A percentile compares a stretch with the other conserved stretches of the same genome.
Evolutionary conservation across 345 rosid genomes (phyloP).

Genomic region (Eutrema heterophyllum): DNA sequence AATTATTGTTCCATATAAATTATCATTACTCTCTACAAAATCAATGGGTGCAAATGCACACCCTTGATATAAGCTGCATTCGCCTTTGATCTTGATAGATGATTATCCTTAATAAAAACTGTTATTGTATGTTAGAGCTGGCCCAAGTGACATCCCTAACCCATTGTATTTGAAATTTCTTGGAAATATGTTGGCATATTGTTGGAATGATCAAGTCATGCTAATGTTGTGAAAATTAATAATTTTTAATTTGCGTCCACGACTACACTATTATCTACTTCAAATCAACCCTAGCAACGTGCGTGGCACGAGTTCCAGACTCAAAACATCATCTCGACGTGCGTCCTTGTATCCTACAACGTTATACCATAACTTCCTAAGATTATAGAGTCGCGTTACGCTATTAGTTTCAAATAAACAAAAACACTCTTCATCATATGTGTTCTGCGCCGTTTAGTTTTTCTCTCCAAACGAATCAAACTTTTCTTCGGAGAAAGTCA

Average conservation of each 20-base stretch:
- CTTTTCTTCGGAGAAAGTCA: background rate
- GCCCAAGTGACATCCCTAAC: background rate
- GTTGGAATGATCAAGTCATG: constrained; percentile 26
- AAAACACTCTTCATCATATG: background rate
- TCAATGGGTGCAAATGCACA: no score
- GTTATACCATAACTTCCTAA: constrained; percentile 6
- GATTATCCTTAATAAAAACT: background rate
- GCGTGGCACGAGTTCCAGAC: constrained; percentile 18
- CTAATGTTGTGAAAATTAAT: background rate
- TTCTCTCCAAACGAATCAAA: background rate
- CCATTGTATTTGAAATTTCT: background rate
- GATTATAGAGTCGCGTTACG: constrained; percentile 11
- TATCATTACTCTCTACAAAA: no score
- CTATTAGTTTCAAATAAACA: background rate
- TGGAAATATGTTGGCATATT: background rate
- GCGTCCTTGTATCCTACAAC: constrained; percentile 27
- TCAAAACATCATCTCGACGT: constrained; percentile 23
- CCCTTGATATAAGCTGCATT: no score
- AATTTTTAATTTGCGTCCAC: constrained; percentile 20
- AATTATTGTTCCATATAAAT: no score
- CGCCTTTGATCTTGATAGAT: no score
- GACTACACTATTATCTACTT: constrained; percentile 15
- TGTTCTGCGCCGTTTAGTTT: background rate
- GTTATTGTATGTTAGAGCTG: background rate
- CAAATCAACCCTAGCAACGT: constrained; percentile 27